These are phyloP conservation scores for Abelmoschus esculentus DNA, from an alignment of 345 rosid species.

Conservation along the genomic window DNA sequence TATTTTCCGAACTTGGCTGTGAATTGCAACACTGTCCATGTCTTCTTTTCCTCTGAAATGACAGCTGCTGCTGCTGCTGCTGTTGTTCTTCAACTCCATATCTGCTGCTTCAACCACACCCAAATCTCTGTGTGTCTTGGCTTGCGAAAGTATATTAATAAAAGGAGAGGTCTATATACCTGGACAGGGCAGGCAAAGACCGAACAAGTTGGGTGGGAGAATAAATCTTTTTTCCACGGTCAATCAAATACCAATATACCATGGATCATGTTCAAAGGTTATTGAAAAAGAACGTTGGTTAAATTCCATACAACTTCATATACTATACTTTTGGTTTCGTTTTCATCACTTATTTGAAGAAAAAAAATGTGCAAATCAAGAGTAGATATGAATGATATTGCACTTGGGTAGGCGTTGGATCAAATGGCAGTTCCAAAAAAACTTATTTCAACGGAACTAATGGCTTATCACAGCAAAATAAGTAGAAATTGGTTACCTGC, in stretches of 20 bases:
- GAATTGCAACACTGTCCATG: constrained; percentile 18
- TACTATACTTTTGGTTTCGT: too few relatives aligned
- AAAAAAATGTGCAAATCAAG: too few relatives aligned
- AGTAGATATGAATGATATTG: too few relatives aligned
- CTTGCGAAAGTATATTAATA: neutral
- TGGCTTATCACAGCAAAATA: too few relatives aligned
- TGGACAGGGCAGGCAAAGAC: neutral
- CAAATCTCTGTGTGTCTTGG: neutral
- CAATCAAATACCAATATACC: neutral
- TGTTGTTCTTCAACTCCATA: neutral
- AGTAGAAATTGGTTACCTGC: too few relatives aligned
- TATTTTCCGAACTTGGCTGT: constrained; percentile 34
- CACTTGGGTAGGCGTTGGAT: too few relatives aligned
- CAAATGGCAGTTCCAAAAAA: too few relatives aligned
- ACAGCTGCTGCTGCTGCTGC: neutral
- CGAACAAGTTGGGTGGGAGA: neutral
- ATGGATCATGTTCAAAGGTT: neutral
- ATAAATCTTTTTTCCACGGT: neutral
- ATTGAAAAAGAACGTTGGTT: too few relatives aligned
- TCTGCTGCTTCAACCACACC: neutral
- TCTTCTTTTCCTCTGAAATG: neutral
- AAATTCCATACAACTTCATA: too few relatives aligned
- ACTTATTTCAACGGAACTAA: too few relatives aligned
- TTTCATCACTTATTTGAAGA: too few relatives aligned
- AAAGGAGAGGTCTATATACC: neutral